Conservation (phyloP, 345 rosid genomes). For the Adansonia digitata region DNA sequence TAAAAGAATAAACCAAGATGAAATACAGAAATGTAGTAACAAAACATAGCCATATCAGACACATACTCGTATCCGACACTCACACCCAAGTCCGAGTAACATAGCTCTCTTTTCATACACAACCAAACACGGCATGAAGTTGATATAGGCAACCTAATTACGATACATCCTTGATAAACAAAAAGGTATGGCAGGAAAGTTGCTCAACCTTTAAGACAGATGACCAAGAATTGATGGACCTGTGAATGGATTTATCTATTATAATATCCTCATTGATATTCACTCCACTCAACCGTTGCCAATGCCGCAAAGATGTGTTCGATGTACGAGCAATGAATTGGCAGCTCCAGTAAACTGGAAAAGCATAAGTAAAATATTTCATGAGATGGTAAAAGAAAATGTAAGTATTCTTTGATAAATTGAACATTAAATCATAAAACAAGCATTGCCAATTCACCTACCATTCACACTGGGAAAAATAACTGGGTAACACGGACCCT, state of each 20-base stretch:
- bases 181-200: neutral
- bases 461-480: constrained; percentile 91
- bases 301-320: constrained; percentile 72
- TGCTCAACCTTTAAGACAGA: constrained; percentile 75
- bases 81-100: too few relatives aligned
- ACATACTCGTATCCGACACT: too few relatives aligned
- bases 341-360: constrained; percentile 90
- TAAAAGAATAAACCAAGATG: neutral
- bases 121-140: neutral
- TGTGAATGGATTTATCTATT: constrained; percentile 81
- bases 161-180: neutral
- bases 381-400: neutral
- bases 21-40: neutral
- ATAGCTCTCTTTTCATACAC: neutral
- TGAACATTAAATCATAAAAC: constrained; percentile 5
- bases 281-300: constrained; percentile 96
- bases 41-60: too few relatives aligned
- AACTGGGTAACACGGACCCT: constrained; percentile 96
- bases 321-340: constrained; percentile 86
- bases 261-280: constrained; percentile 72
- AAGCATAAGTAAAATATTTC: neutral
- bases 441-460: constrained; percentile 24
- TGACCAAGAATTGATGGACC: constrained; percentile 72
- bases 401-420: neutral
- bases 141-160: neutral